Evolutionary conservation across 768 basidiomycete species (phyloP).

Genomic region (Collybia nuda): DNA sequence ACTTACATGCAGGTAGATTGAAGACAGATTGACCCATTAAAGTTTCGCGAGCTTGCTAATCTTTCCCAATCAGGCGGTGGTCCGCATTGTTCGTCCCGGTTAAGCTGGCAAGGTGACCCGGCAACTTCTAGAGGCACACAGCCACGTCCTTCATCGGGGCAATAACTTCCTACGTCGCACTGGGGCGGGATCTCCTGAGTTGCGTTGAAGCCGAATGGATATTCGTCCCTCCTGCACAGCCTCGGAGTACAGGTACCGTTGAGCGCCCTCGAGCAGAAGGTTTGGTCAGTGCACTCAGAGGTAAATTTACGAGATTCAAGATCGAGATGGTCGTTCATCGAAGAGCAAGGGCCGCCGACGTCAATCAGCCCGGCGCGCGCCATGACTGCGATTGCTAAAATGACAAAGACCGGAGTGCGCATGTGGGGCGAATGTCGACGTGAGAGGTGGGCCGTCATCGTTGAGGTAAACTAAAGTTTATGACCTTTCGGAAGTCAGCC

Average conservation of each 20-base stretch:
- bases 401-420: background rate
- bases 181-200: conserved; percentile 45
- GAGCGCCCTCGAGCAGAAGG: conserved; percentile 47
- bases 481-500: too few relatives aligned
- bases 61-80: conserved; percentile 37
- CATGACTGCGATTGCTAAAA: background rate
- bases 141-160: conserved; percentile 65
- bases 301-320: conserved; percentile 53
- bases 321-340: conserved; percentile 51
- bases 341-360: conserved; percentile 31
- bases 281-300: conserved; percentile 59
- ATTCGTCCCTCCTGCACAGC: conserved; percentile 61
- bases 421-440: background rate
- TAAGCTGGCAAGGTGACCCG: conserved; percentile 56
- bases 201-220: conserved; percentile 48
- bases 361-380: conserved; percentile 5
- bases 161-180: conserved; percentile 55
- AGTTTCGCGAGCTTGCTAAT: conserved; percentile 39
- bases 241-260: conserved; percentile 51
- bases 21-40: conserved; percentile 61
- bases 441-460: background rate
- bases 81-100: conserved; percentile 59
- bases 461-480: too few relatives aligned
- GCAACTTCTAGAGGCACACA: conserved; percentile 42
- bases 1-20: conserved; percentile 57